Evolutionary conservation across 768 basidiomycete genomes (phyloP), one percentile per base, ranked within the genome.

Genomic region (Boletus vinaceobasis): DNA sequence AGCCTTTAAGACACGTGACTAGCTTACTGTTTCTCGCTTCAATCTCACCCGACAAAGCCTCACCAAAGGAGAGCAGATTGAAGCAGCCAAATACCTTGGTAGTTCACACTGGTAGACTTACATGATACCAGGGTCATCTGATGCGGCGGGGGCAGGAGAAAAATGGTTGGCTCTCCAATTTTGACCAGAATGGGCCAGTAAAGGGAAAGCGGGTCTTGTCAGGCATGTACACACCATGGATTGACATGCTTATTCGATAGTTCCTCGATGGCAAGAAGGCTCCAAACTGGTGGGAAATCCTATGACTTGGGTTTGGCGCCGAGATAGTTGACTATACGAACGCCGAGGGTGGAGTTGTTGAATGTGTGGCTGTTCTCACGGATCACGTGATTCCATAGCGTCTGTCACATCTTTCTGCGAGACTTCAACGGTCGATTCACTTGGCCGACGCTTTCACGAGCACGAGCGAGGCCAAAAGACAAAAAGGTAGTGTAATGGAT

Each of bases 401-500:
- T 11, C 37, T 52, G 48, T 14, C n/a, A 48, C 23, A 21, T 50
- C 29, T 43, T 42, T 48, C 33, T 27, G n/a, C 2, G 26, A 29
- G 39, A 31, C 27, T 37, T 37, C 31, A 37, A 38, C 17, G 21
- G 49, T 50, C 40, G 7, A 31, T 56, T 50, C 51, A 37, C 36
- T 19, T 40, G 43, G 23, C n/a, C 47, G 47, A 59, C 44, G 35
- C 50, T n/a, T 50, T 52, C 44, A 43, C 50, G 38, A 37, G 42
- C 39, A 53, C 50, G 56, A 56, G 39, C 58, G 50, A 55, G 58
- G 61, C 50, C 55, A 55, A 37, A n/a, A 17, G 52, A 39, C 52
- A 38, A 48, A 51, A 52, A 51, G 60, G 51, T 46, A 47, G 54
- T 53, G 48, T 44, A 23, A 71, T 72, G 73, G 75, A 75, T 60